Evolutionary conservation across 805 yeast species (phyloP).

Genomic region (Grigorovia humatica): DNA sequence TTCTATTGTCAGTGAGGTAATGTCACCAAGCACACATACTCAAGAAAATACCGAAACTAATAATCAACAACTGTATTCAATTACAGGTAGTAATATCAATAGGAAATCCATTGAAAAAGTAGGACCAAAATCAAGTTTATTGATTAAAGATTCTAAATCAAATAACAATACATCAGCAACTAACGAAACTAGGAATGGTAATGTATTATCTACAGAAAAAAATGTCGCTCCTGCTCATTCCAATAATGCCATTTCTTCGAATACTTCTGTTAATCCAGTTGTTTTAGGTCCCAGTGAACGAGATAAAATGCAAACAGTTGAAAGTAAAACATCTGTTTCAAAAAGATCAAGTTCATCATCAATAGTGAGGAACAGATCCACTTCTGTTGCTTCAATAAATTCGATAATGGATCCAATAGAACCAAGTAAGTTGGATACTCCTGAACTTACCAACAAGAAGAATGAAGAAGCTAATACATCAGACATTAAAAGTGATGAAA

Average conservation of each 20-base stretch:
- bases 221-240: not conserved
- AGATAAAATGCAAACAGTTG: not conserved
- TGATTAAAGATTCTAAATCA: not conserved
- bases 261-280: not conserved
- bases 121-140: not conserved
- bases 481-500: not conserved
- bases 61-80: not conserved
- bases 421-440: not conserved
- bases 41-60: not conserved
- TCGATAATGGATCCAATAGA: slow-evolving; percentile 3
- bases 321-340: not conserved
- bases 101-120: not conserved
- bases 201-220: not conserved
- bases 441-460: not conserved
- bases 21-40: slow-evolving; percentile 22
- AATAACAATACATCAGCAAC: not conserved
- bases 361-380: slow-evolving; percentile 2
- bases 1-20: slow-evolving; percentile 22
- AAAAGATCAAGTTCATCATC: not conserved
- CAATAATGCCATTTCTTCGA: not conserved
- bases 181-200: not conserved
- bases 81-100: not conserved
- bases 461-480: not conserved
- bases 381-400: slow-evolving; percentile 6
- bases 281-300: not conserved